Conservation (phyloP, 306 rosid genomes). For the Medicago truncatula region DNA sequence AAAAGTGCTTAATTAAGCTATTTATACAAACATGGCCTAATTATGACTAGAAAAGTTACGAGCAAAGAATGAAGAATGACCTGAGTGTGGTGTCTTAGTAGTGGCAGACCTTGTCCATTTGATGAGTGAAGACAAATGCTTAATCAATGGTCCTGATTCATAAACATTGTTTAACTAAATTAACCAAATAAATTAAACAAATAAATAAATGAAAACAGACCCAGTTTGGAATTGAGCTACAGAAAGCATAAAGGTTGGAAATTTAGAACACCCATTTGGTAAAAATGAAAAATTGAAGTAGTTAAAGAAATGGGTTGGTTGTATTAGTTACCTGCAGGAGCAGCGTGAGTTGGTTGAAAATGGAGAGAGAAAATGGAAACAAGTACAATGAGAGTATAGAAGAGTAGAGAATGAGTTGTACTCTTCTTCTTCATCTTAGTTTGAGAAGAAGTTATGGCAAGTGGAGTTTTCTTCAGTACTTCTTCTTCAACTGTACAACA, state of each 20-base stretch:
- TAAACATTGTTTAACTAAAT: slow-evolving; percentile 35
- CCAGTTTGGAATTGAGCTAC: slow-evolving; percentile 28
- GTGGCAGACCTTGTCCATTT: slow-evolving; percentile 87
- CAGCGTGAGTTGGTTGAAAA: slow-evolving; percentile 65
- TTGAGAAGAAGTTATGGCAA: slow-evolving; percentile 22
- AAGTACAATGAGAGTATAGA: slow-evolving; percentile 46
- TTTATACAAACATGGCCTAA: background rate
- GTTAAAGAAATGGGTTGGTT: slow-evolving; percentile 27
- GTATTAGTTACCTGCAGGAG: slow-evolving; percentile 74
- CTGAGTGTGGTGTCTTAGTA: slow-evolving; percentile 80
- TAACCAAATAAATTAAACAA: background rate
- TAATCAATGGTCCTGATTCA: slow-evolving; percentile 79
- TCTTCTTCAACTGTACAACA: slow-evolving; percentile 19
- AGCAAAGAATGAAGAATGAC: slow-evolving; percentile 44
- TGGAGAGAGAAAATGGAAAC: slow-evolving; percentile 51
- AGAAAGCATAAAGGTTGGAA: slow-evolving; percentile 21
- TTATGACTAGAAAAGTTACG: background rate
- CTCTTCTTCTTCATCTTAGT: slow-evolving; percentile 46
- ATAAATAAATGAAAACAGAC: slow-evolving; percentile 8
- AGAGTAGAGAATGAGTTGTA: slow-evolving; percentile 50
- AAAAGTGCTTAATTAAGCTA: background rate
- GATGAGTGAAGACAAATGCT: slow-evolving; percentile 73
- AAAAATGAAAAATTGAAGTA: slow-evolving; percentile 23
- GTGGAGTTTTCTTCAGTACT: slow-evolving; percentile 21
- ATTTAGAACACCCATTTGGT: slow-evolving; percentile 35